Conservation (phyloP, 148 eudicot species). For the Oxyria digyna region DNA sequence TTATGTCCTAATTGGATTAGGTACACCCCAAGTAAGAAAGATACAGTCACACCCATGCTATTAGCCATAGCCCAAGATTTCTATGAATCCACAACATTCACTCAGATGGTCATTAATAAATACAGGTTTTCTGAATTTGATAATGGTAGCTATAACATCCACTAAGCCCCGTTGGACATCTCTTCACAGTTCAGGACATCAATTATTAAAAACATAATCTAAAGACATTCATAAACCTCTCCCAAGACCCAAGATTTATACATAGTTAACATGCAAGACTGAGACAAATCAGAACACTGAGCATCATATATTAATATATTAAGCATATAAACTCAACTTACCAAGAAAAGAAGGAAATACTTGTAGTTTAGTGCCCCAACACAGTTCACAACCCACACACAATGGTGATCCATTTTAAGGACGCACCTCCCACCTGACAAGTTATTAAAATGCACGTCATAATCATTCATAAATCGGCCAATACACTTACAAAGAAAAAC, state of each 20-base stretch:
- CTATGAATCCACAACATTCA: background rate
- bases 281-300: background rate
- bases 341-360: constrained; percentile 97
- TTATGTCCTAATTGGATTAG: background rate
- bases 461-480: background rate
- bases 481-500: background rate
- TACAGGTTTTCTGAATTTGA: background rate
- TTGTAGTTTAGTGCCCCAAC: constrained; percentile 97
- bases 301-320: background rate
- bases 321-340: constrained; percentile 17
- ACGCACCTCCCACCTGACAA: constrained; percentile 86
- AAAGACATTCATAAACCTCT: background rate
- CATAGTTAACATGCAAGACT: background rate
- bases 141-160: background rate
- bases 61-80: background rate
- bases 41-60: background rate
- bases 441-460: constrained; percentile 10
- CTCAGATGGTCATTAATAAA: background rate
- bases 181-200: background rate
- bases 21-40: background rate
- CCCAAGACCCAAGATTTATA: background rate
- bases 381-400: constrained; percentile 99
- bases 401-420: constrained; percentile 98
- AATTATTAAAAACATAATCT: background rate
- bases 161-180: background rate